Evolutionary conservation across 371 early-diverging fungal species (phyloP).

Genomic region (Paraphysoderma sedebokerense): DNA sequence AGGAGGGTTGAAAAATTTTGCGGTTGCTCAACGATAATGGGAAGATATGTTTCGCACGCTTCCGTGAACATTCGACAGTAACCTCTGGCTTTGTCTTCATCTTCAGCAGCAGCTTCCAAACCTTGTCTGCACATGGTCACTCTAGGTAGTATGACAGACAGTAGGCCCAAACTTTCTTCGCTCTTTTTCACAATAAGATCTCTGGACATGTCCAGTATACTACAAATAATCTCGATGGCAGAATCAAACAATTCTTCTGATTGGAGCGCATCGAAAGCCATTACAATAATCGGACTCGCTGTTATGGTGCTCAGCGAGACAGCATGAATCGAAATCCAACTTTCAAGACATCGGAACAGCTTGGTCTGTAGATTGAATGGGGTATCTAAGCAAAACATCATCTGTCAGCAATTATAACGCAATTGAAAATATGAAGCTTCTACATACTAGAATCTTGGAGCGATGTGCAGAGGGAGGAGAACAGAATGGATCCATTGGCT

Average conservation of each 20-base stretch:
- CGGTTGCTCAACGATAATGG: constrained; percentile 40
- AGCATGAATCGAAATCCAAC: constrained; percentile 75
- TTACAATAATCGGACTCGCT: constrained; percentile 44
- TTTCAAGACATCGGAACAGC: constrained; percentile 51
- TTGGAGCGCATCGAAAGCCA: constrained; percentile 54
- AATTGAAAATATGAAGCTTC: background rate
- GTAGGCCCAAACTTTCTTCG: constrained; percentile 22
- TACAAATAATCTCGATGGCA: constrained; percentile 65
- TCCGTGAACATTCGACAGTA: constrained; percentile 65
- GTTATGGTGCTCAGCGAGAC: constrained; percentile 41
- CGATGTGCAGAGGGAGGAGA: background rate
- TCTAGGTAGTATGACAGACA: constrained; percentile 39
- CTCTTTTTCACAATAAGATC: constrained; percentile 15
- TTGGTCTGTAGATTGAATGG: constrained; percentile 26
- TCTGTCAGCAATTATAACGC: background rate
- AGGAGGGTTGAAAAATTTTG: constrained; percentile 46
- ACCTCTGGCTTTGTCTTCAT: constrained; percentile 48
- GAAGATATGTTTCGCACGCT: constrained; percentile 72
- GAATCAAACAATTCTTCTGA: constrained; percentile 56
- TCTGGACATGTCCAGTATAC: constrained; percentile 54
- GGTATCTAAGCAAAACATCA: background rate
- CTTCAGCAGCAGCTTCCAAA: constrained; percentile 18
- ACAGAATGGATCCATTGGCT: background rate
- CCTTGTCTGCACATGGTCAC: background rate
- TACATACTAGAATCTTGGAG: background rate